Conservation (phyloP, 75 land plant species). For the Ceratopteris richardii region DNA sequence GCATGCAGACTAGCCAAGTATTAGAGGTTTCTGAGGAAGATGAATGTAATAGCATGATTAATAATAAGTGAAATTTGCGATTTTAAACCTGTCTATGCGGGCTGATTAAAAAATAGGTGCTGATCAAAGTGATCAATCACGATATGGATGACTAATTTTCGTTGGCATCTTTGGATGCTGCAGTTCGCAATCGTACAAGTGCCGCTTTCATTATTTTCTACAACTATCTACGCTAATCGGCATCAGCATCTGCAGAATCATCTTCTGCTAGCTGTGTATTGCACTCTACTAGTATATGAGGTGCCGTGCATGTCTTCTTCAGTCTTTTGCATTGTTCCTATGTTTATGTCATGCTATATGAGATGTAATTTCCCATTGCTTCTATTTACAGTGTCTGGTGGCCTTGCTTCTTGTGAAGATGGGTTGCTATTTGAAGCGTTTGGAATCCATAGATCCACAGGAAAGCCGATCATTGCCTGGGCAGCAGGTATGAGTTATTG, state of each 20-base stretch:
- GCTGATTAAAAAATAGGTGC: no score
- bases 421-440: conserved; percentile 1
- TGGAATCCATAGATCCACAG: neutral
- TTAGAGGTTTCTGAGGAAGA: no score
- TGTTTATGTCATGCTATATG: neutral
- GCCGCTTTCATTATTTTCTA: conserved; percentile 4
- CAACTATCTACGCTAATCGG: conserved; percentile 3
- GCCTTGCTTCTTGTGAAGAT: conserved; percentile 4
- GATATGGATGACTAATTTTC: no score
- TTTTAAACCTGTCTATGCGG: no score
- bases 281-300: conserved; percentile 3
- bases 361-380: no score
- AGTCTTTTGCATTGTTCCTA: neutral
- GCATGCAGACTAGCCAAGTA: no score
- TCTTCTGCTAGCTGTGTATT: conserved; percentile 3
- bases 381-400: neutral
- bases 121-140: no score
- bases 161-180: no score
- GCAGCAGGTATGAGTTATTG: neutral
- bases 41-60: no score
- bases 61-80: no score
- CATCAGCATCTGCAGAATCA: conserved; percentile 5
- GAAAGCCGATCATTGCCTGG: neutral
- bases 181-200: conserved; percentile 7
- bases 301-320: no score